Evolutionary conservation across 2,329 filamentous ascomycete species (phyloP).

Genomic region (Beauveria pseudobassiana): DNA sequence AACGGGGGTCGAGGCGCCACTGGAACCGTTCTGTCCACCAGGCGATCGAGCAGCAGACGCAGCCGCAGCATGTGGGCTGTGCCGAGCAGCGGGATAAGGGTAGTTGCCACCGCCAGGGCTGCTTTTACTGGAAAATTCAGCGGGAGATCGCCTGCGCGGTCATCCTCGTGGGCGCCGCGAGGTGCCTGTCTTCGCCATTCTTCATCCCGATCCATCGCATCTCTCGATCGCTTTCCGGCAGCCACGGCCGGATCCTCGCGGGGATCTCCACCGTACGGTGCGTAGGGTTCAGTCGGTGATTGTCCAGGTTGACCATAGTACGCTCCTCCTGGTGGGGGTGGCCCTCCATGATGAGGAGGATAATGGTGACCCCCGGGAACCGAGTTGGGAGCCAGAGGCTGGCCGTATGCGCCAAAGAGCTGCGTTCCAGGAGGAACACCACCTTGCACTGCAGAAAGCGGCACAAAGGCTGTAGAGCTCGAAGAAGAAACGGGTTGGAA

Average conservation of each 20-base stretch:
- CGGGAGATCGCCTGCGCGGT: conserved; percentile 43
- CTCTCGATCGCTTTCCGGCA: conserved; percentile 29
- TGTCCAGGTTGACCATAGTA: conserved; percentile 35
- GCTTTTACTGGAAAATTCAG: conserved; percentile 39
- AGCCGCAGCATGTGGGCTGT: conserved; percentile 24
- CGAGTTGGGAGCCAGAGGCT: conserved; percentile 35
- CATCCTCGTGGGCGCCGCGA: conserved; percentile 37
- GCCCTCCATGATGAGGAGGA: conserved; percentile 15
- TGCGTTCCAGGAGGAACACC: conserved; percentile 49
- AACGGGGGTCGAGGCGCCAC: conserved; percentile 28
- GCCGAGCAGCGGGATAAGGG: conserved; percentile 28
- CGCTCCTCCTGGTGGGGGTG: conserved; percentile 28
- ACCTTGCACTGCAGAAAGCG: conserved; percentile 51
- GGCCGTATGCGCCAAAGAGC: conserved; percentile 50
- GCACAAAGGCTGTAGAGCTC: conserved; percentile 50
- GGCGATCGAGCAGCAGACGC: conserved; percentile 20
- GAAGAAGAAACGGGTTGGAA: conserved; percentile 53
- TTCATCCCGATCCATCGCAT: conserved; percentile 32
- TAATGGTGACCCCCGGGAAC: conserved; percentile 16
- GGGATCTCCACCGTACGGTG: conserved; percentile 30
- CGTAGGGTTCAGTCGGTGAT: conserved; percentile 37
- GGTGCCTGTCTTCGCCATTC: conserved; percentile 40
- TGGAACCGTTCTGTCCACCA: conserved; percentile 27
- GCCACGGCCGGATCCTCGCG: conserved; percentile 26
- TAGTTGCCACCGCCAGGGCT: conserved; percentile 38